Base-by-base conservation (phyloP, 495 filamentous ascomycete species). In the Tuber borchii region DNA sequence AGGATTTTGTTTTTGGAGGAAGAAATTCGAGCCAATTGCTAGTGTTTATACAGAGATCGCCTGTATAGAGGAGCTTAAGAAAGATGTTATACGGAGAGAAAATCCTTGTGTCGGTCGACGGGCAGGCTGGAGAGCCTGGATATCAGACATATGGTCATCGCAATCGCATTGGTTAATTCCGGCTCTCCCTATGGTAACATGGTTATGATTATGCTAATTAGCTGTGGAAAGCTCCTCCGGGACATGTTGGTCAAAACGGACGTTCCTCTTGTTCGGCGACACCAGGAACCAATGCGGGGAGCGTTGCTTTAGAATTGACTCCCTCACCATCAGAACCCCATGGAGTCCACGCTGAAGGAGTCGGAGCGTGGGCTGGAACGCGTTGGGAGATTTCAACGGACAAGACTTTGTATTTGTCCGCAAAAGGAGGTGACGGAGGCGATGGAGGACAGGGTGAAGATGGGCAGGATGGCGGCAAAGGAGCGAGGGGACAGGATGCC, bases 381-480 rank as follows among this genome's bases (percentile, higher is more conserved):
- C 72, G 61, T 17, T 84, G 83, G 82, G 79, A 83, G 40, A 74
- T 85, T 61, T 71, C 76, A 22, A 46, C 74, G 14, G 79, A 80
- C 71, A 77, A 81, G 40, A 78, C 73, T 8, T 16, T 84, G 9
- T 77, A 78, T 48, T 73, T 84, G 69, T 83, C 83, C 34, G 79
- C 77, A 1, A 77, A 82, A 45, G 83, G 84, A 2, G 84, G 84
- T 9, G 81, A 79, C 51, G 85, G 85, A 9, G 85, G 85, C 0
- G 79, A 77, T 39, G 85, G 85, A 22, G 84, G 81, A 2, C 70
- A 82, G n/a, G 85, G 85, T 19, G 73, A 83, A 19, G 81, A 84
- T 72, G 85, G 84, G 1, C 80, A 82, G 37, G 75, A 75, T 42
- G 83, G 83, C 34, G 83, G 83, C 2, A 19, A 76, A 48, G 84